A percentile compares a stretch with the other conserved stretches of the same genome.
These are phyloP conservation scores for Neopestalotiopsis rosae DNA, from an alignment of 2,329 filamentous ascomycete genomes.

Conservation along the genomic window DNA sequence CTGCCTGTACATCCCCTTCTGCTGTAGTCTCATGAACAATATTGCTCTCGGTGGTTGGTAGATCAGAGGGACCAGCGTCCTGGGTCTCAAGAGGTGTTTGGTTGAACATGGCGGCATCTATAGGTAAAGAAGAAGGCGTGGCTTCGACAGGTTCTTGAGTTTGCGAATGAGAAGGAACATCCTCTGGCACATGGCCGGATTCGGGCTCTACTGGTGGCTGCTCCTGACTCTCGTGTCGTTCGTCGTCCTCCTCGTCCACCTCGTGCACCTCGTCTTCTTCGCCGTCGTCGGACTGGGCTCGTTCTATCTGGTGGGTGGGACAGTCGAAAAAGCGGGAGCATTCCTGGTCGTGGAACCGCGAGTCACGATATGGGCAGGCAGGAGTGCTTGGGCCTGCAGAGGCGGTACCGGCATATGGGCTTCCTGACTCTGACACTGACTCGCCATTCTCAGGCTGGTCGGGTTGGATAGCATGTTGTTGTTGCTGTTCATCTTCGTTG, in stretches of 20 bases:
- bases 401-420: slow-evolving; percentile 46
- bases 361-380: slow-evolving; percentile 45
- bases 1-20: neutral
- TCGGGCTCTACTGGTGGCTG: neutral
- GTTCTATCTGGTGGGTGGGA: slow-evolving; percentile 50
- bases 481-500: neutral
- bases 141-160: neutral
- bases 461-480: neutral
- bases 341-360: slow-evolving; percentile 47
- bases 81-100: neutral
- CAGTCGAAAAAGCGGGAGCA: slow-evolving; percentile 55
- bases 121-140: neutral
- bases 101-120: neutral
- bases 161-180: neutral
- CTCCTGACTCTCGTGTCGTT: neutral
- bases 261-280: neutral
- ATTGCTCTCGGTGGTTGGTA: neutral
- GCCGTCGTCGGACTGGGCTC: slow-evolving; percentile 28
- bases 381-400: slow-evolving; percentile 23
- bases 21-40: neutral
- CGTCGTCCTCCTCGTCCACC: neutral
- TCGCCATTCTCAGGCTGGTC: slow-evolving; percentile 18
- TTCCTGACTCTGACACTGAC: slow-evolving; percentile 35
- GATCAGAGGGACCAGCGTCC: neutral
- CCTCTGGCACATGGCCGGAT: neutral